phyloP scores from a whole-genome alignment of 1,139 yeast genomes.

The Blastobotrys elegans region DNA sequence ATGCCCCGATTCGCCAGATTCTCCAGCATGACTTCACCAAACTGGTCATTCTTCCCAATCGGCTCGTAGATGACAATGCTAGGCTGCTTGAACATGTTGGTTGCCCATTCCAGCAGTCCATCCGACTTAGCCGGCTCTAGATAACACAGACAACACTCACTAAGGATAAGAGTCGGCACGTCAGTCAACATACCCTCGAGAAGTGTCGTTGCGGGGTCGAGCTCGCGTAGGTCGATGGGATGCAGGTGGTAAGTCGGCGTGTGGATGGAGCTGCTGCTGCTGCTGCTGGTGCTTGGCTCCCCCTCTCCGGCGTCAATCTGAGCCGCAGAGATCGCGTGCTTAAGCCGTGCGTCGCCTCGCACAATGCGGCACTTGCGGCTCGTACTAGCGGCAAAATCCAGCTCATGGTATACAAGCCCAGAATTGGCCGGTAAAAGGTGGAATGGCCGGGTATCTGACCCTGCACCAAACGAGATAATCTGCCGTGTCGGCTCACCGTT shows the following conservation, averaged over 20 bases:
- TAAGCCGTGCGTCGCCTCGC: slow-evolving; percentile 23
- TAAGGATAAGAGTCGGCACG: slow-evolving; percentile 65
- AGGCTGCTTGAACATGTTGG: slow-evolving; percentile 17
- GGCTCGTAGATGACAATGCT: slow-evolving; percentile 77
- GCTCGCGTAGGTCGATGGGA: slow-evolving; percentile 50
- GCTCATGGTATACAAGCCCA: slow-evolving; percentile 54
- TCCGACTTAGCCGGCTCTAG: slow-evolving; percentile 55
- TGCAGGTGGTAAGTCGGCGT: slow-evolving; percentile 48
- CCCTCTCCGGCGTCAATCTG: not conserved
- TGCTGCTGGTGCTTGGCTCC: too few relatives aligned
- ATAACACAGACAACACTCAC: slow-evolving; percentile 91
- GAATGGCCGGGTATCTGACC: slow-evolving; percentile 85
- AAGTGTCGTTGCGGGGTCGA: slow-evolving; percentile 16
- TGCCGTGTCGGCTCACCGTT: slow-evolving; percentile 38
- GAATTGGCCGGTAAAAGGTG: slow-evolving; percentile 35
- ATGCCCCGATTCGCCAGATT: slow-evolving; percentile 70
- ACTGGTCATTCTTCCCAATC: slow-evolving; percentile 60
- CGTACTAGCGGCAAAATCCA: slow-evolving; percentile 67
- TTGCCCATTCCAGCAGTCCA: slow-evolving; percentile 41
- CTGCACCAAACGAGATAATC: slow-evolving; percentile 86
- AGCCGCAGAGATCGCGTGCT: not conserved
- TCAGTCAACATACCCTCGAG: slow-evolving; percentile 35
- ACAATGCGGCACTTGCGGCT: slow-evolving; percentile 58
- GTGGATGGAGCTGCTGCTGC: slow-evolving; percentile 32
- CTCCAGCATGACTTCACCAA: slow-evolving; percentile 76